Conservation (phyloP, 495 filamentous ascomycete genomes). For the Mytilinidion resinicola region DNA sequence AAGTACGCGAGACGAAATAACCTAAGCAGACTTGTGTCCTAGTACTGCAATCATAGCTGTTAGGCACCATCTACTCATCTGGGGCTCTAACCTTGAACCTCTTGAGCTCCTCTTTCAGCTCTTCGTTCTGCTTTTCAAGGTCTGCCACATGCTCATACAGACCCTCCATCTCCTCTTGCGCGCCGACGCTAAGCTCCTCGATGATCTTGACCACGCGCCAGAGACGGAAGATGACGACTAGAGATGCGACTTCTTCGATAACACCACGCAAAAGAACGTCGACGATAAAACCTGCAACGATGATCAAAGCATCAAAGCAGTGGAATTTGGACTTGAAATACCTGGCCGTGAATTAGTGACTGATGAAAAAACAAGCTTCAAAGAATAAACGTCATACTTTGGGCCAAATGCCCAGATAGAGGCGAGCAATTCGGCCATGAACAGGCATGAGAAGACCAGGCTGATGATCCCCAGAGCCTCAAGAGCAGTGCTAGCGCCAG, state of each 20-base stretch:
- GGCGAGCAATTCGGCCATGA: conserved; percentile 53
- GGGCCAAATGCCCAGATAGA: conserved; percentile 52
- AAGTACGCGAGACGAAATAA: no score
- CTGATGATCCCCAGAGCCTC: conserved; percentile 37
- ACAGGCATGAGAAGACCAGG: conserved; percentile 53
- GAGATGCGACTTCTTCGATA: conserved; percentile 53
- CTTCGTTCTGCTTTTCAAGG: conserved; percentile 43
- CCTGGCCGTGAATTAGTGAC: conserved; percentile 30
- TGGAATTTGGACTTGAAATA: conserved; percentile 60
- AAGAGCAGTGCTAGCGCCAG: conserved; percentile 36
- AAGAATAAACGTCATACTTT: conserved; percentile 37
- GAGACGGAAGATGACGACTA: conserved; percentile 57
- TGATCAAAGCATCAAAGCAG: conserved; percentile 56
- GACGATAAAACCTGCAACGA: conserved; percentile 54
- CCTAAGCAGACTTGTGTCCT: no score
- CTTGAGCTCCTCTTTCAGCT: conserved; percentile 39
- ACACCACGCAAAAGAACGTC: conserved; percentile 53
- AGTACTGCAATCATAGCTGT: no score
- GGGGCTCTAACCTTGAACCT: conserved; percentile 19
- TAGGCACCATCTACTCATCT: no score
- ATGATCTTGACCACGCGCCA: conserved; percentile 66
- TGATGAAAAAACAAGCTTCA: conserved; percentile 3
- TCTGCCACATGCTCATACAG: conserved; percentile 39
- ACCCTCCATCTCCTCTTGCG: conserved; percentile 48
- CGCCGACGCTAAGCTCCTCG: conserved; percentile 56